Evolutionary conservation across 768 basidiomycete species (phyloP), one percentile per base, ranked within the genome.

Genomic region (Russula foetens): DNA sequence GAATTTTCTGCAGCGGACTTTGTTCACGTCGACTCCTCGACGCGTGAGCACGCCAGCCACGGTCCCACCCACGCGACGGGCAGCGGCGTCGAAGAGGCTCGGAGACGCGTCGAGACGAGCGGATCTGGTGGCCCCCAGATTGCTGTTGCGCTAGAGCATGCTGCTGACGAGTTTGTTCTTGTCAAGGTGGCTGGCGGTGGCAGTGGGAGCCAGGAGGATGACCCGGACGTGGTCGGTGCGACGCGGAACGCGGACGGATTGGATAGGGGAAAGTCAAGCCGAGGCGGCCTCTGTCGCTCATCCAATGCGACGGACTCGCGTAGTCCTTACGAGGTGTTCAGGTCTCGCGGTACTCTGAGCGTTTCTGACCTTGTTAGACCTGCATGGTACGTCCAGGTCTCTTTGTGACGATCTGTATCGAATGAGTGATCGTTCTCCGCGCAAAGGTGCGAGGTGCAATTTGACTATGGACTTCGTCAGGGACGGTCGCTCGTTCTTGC

Each of bases 381-480:
- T 11, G 50, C 65, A 6, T 66, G 65, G 65, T 66, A 31, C 29
- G 57, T 59, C 9, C 21, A n/a, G n/a, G 24, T 41, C 35, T 35
- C 35, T 11, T 53, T 31, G 44, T 46, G n/a, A 21, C 11, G 6
- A 26, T 4, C 33, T 7, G 17, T 39, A 7, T 6, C 23, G 29
- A 24, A 56, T 29, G 29, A 57, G 21, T 29, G 46, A 35, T 12
- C 29, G 14, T 49, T 19, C 23, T 35, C n/a, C 19, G 8, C 21
- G 3, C n/a, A n/a, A 39, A 90, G 89, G 89, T 91, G 89, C 67
- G 89, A 90, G 68, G 79, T 89, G 7, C 87, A 90, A 69, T 84
- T 81, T 69, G 87, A 91, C 65, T 91, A 91, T 67, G 81, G 86
- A 3, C 74, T 90, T 43, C 80, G 81, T 31, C 84, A 86, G 60